Base-by-base conservation (phyloP, 306 rosid species). In the Abrus pulchellus region DNA sequence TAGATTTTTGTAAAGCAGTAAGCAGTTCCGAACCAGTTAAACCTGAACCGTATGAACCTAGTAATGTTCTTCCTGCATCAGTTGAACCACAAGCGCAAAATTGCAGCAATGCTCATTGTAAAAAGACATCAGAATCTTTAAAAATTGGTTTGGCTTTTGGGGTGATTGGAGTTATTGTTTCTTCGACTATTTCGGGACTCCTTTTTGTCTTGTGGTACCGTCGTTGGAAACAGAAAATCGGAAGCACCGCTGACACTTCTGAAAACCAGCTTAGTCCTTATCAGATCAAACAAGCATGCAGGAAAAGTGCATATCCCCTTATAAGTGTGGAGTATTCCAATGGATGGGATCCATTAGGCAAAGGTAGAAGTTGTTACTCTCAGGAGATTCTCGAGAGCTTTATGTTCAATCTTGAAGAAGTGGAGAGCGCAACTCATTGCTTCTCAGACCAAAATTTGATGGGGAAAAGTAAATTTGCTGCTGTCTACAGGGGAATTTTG, bases 271-370 rank as follows among this genome's bases (percentile, higher is more conserved):
- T 82, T 66, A 87, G 90, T 83, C 78, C 76, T 2, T 82, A 85
- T 68, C 90, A 80, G 69, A 76, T 80, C 49, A 88, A 87, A 78
- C 92, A 87, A 5, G 57, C 75, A 5, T 41, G 61, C 68, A 68
- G 79, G 78, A 91, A 81, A 75, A 85, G 70, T 63, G 86, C 88
- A 12, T 90, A 93, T 36, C 88, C 97, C 1, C 92, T 95, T 32
- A 92, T 90, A 71, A 91, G 88, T 86, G 89, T 95, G 63, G 97
- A 93, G 84, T 95, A 93, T 85, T 88, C 97, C 6, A 87, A 66
- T 47, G 95, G 95, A 71, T 95, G 99, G 97, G 99, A 90, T 84
- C 93, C 98, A 5, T 74, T 90, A 54, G 89, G 87, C 45, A 90
- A 85, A 73, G 94, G 90, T 2, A 53, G 55, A 11, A 82, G 76